Base-by-base conservation (phyloP, 192 early-diverging fungal species). In the Lunasporangiospora selenospora region DNA sequence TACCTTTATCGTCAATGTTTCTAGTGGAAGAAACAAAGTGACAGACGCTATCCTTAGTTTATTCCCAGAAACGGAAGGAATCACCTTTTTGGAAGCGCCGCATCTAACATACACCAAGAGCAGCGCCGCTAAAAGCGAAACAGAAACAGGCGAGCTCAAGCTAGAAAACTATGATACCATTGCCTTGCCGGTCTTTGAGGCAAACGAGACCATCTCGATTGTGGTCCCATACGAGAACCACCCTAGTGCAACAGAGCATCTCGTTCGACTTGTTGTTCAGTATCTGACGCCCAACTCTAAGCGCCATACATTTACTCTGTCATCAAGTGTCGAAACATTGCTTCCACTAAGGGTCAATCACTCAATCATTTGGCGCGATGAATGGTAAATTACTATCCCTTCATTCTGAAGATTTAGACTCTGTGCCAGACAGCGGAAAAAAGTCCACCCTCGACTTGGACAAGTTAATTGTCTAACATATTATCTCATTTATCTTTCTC, bases 271-370 rank as follows among this genome's bases (percentile, higher is more conserved):
- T 18, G 40, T 24, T 18, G 61, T 73, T 3, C 53, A 63, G 1
- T 73, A 73, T 37, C 55, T 73, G 19, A 53, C 69, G 1, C 69
- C 59, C 59, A 56, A 64, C 49, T 39, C 78, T 31, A 53, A 62
- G 45, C 46, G 43, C 37, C 62, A 62, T 36, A 45, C 75, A 19
- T 86, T 84, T 41, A 60, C 71, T 9, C 77, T 80, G 9, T 75
- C 80, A 2, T 71, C 87, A 37, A 76, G 55, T 24, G 66, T 90
- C 16, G 79, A 84, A 3, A 75, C 87, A 15, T 50, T 69, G 32
- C 63, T 81, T 24, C 82, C 84, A 23, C 52, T 92, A 15, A 48
- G 65, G 9, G 78, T 89, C 12, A 85, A 80, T 0, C 78, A 80
- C 45, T 87, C 76, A 12, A 82, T 71, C 57, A 81, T 80, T 44